These are phyloP conservation scores for Penicillium sp. DNA, from an alignment of 2,329 filamentous ascomycete genomes.

Conservation along the genomic window DNA sequence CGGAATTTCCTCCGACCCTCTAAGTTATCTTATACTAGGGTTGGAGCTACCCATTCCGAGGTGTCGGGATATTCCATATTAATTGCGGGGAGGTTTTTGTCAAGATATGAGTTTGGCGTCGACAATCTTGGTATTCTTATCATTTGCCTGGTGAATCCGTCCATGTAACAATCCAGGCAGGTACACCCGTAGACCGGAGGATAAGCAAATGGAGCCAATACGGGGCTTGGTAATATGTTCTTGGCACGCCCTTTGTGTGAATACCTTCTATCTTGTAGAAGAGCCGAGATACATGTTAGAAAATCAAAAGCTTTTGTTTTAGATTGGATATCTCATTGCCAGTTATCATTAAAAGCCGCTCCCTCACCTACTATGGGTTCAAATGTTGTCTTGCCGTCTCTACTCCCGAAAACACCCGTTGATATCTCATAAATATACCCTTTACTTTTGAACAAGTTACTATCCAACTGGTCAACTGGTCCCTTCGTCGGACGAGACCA, in stretches of 20 bases:
- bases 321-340: too few species aligned
- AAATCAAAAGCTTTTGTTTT: too few species aligned
- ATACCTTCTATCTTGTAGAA: too few species aligned
- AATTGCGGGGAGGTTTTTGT: not conserved
- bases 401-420: too few species aligned
- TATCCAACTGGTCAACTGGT: not conserved
- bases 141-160: not conserved
- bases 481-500: not conserved
- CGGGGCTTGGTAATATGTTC: not conserved
- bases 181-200: not conserved
- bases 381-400: not conserved
- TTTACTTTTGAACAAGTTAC: not conserved
- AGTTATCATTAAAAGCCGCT: not conserved
- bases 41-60: not conserved
- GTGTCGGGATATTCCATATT: not conserved
- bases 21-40: not conserved
- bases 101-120: not conserved
- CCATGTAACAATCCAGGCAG: not conserved
- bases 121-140: not conserved
- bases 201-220: not conserved
- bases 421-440: not conserved
- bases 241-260: not conserved
- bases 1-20: not conserved
- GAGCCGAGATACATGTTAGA: too few species aligned
- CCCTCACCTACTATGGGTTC: not conserved